Base-by-base conservation (phyloP, 2,329 filamentous ascomycete genomes). In the Aspergillus versicolor region DNA sequence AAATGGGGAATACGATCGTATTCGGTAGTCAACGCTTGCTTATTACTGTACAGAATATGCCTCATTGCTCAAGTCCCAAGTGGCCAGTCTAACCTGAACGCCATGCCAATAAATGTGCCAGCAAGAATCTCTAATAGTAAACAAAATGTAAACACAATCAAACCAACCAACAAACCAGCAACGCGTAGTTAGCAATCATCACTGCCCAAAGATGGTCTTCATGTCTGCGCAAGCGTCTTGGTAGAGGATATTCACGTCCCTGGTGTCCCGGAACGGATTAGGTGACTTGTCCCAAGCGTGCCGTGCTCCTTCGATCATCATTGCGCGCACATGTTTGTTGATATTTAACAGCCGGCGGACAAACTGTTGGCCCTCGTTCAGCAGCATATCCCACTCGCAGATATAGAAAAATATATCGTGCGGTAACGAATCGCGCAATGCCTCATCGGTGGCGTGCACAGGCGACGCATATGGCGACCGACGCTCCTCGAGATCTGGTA, bases 331-430 rank as follows among this genome's bases (percentile, higher is more conserved):
- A 5, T 70, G 71, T 60, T 81, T 81, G 21, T 77, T 75, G 47
- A 79, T 65, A 1, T 58, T 57, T 37, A 78, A 67, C 34, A 81
- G 61, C 12, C 74, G 70, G 12, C 74, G 69, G 44, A 77, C 73
- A 52, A 81, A 80, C 1, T 62, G 59, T 60, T 78, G 73, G 5
- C 83, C 85, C 67, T 88, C 85, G 13, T 80, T 79, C n/a, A 86
- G 75, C 13, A 88, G 73, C 84, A 87, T 87, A 66, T 88, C 85
- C 82, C 82, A 87, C 67, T 88, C 85, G 67, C 85, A 87, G 43
- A 84, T 82, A 66, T 83, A 84, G 62, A 87, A 71, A 56, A 85
- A 83, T 46, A 87, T 81, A 57, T 86, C 81, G n/a, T 81, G 74
- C 0, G 85, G 85, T 1, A 88, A 69, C 2, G 77, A 77, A 21